These are phyloP conservation scores for Sedum album DNA, from an alignment of 164 flowering plant species.

Conservation along the genomic window DNA sequence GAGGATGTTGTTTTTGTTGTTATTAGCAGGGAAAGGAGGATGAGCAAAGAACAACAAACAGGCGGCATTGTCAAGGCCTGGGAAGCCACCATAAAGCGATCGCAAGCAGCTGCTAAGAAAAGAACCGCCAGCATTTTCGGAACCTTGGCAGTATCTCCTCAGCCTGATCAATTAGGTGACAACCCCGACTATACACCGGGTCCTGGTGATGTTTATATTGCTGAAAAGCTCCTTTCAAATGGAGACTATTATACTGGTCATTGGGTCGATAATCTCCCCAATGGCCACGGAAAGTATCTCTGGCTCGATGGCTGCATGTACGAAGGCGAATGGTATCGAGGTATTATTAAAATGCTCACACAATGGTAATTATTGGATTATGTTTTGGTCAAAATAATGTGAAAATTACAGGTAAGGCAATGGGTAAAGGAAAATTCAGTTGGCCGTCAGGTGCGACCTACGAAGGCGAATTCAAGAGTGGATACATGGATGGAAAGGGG, in stretches of 20 bases:
- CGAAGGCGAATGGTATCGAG: conserved; percentile 75
- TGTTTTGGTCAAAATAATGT: neutral
- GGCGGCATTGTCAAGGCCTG: conserved; percentile 6
- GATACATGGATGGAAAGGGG: conserved; percentile 79
- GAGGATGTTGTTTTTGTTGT: neutral
- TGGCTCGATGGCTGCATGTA: conserved; percentile 98
- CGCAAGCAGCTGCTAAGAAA: conserved; percentile 1
- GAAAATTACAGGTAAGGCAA: conserved; percentile 16
- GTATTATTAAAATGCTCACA: conserved; percentile 21
- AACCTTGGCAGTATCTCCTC: neutral
- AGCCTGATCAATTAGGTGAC: neutral
- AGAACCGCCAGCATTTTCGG: neutral
- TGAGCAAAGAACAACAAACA: conserved; percentile 3
- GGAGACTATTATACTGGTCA: conserved; percentile 84
- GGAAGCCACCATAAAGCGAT: neutral
- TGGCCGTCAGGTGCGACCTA: conserved; percentile 95
- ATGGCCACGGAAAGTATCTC: conserved; percentile 73
- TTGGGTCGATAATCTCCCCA: conserved; percentile 66
- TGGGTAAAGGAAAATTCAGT: conserved; percentile 67
- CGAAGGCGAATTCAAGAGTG: conserved; percentile 79
- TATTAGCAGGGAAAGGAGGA: neutral
- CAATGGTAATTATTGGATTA: neutral
- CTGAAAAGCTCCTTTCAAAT: conserved; percentile 56
- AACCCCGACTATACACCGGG: neutral
- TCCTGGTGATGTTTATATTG: conserved; percentile 33